Conservation (phyloP, 1,139 yeast species). For the Nadsonia starkeyi-henricii region DNA sequence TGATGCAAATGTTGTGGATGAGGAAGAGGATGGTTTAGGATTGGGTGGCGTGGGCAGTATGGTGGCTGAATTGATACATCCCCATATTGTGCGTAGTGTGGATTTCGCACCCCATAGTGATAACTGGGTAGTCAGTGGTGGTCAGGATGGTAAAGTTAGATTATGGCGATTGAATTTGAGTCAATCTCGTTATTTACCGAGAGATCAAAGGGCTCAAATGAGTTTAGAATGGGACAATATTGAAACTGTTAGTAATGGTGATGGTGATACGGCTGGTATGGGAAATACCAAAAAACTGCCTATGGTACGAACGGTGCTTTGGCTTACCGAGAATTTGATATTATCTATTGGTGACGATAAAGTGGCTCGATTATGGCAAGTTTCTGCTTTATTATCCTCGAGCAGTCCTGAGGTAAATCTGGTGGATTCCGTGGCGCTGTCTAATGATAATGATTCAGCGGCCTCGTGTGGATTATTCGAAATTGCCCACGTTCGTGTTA, state of each 20-base stretch:
- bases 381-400: not conserved
- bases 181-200: no score
- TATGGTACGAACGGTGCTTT: not conserved
- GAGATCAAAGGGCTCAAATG: not conserved
- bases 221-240: not conserved
- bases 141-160: not conserved
- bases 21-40: no score
- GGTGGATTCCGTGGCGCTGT: no score
- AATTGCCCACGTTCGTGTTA: not conserved
- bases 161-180: not conserved
- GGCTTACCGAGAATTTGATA: not conserved
- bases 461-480: not conserved
- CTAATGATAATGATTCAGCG: no score
- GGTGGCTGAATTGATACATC: conserved; percentile 17
- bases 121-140: not conserved
- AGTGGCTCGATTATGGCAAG: not conserved
- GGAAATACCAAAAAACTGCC: no score
- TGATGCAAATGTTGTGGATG: no score
- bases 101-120: conserved; percentile 12
- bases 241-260: not conserved
- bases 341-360: not conserved
- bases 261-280: not conserved
- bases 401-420: no score
- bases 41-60: conserved; percentile 17
- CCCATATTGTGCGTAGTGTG: conserved; percentile 23